Conservation (phyloP, 192 early-diverging fungal genomes). For the Neocallimastix lanati region DNA sequence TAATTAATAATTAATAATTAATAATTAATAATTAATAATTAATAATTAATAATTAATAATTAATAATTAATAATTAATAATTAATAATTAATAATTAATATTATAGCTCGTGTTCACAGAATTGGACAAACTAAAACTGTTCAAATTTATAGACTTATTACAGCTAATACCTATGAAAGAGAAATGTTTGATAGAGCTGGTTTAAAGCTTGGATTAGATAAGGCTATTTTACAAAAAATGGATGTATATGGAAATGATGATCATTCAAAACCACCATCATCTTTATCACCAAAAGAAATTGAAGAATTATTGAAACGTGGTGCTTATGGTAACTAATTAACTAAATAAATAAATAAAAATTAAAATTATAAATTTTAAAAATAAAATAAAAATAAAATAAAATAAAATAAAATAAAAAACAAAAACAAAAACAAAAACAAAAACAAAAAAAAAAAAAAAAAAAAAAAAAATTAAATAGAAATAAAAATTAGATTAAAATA, state of each 20-base stretch:
- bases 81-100: background rate
- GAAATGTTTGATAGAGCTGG: conserved; percentile 81
- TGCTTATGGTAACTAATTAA: background rate
- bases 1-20: background rate
- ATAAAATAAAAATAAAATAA: no score
- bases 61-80: background rate
- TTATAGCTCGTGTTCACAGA: conserved; percentile 47
- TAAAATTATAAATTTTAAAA: no score
- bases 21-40: background rate
- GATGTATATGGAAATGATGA: conserved; percentile 23
- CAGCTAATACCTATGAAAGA: conserved; percentile 66
- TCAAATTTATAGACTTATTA: conserved; percentile 57
- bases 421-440: no score
- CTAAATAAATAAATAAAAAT: no score
- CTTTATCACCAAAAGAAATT: conserved; percentile 54
- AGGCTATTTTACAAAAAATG: conserved; percentile 55
- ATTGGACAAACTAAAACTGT: conserved; percentile 79
- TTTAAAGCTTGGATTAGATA: conserved; percentile 68
- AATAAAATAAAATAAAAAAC: no score
- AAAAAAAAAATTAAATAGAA: no score
- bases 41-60: background rate
- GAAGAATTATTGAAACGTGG: conserved; percentile 47
- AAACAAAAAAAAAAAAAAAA: no score
- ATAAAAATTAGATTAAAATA: no score
- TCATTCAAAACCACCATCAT: conserved; percentile 24